phyloP scores from a whole-genome alignment of 306 rosid species.

The Crataegus laevigata region DNA sequence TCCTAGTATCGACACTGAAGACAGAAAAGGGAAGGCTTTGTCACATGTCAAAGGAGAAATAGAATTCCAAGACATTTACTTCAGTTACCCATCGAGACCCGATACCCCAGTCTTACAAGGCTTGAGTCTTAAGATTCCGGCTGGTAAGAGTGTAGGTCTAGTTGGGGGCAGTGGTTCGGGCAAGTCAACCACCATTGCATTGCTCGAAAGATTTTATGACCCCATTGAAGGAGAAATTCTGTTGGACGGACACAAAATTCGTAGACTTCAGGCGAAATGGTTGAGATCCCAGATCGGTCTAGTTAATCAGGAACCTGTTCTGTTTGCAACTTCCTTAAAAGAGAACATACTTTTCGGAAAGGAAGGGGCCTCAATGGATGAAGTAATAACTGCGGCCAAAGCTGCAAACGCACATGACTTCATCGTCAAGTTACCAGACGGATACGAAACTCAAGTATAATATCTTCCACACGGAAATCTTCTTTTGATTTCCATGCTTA shows the following conservation, averaged over 20 bases:
- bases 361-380: conserved; percentile 81
- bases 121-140: conserved; percentile 56
- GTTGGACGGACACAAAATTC: conserved; percentile 71
- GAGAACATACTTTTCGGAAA: conserved; percentile 81
- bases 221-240: conserved; percentile 69
- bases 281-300: conserved; percentile 75
- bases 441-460: conserved; percentile 91
- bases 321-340: conserved; percentile 79
- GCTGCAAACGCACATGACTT: conserved; percentile 89
- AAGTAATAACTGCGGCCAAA: conserved; percentile 61
- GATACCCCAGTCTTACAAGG: conserved; percentile 58
- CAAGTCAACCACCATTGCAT: conserved; percentile 70
- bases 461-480: background rate
- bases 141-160: conserved; percentile 72
- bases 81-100: conserved; percentile 72
- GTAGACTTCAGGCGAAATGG: conserved; percentile 76
- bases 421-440: conserved; percentile 62
- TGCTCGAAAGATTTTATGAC: conserved; percentile 87
- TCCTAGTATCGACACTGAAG: conserved; percentile 61
- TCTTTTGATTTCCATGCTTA: background rate
- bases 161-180: conserved; percentile 93
- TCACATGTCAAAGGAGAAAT: conserved; percentile 79
- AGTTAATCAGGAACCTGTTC: conserved; percentile 89
- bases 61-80: conserved; percentile 48
- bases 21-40: conserved; percentile 64